Conservation (phyloP, 768 basidiomycete species). For the Leccinum imitatum region DNA sequence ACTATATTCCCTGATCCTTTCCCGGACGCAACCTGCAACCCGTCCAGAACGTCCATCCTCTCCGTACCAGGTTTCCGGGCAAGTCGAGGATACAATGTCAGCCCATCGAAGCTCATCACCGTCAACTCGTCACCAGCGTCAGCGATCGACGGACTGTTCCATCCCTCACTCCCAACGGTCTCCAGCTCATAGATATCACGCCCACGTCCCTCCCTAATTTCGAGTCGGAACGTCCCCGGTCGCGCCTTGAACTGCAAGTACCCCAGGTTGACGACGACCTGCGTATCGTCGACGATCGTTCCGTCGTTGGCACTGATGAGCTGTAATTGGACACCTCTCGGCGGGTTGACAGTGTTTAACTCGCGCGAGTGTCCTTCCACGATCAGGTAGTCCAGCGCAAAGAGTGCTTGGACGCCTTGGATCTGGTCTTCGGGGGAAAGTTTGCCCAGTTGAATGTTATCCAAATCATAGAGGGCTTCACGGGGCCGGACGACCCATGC, state of each 20-base stretch:
- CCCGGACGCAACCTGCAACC: conserved; percentile 33
- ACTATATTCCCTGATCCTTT: conserved; percentile 42
- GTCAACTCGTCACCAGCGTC: conserved; percentile 73
- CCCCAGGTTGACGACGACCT: conserved; percentile 91
- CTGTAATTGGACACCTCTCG: conserved; percentile 90
- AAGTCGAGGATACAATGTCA: conserved; percentile 85
- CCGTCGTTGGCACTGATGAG: conserved; percentile 49
- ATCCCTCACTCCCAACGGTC: conserved; percentile 87
- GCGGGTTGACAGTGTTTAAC: conserved; percentile 56
- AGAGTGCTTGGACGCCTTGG: conserved; percentile 67
- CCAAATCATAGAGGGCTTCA: conserved; percentile 87
- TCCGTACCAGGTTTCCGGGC: conserved; percentile 74
- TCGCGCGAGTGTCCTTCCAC: conserved; percentile 96
- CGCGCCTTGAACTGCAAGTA: conserved; percentile 95
- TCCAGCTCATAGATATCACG: conserved; percentile 78
- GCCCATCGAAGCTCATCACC: conserved; percentile 86
- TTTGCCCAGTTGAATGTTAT: conserved; percentile 85
- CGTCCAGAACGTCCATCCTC: conserved; percentile 71
- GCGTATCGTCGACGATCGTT: conserved; percentile 73
- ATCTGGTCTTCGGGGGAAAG: conserved; percentile 54
- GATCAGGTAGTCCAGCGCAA: conserved; percentile 87
- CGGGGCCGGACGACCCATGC: conserved; percentile 94
- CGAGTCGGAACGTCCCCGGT: conserved; percentile 83
- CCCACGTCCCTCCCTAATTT: conserved; percentile 81
- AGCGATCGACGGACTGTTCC: conserved; percentile 73